Percentiles rank a stretch among this genome's conserved stretches.
Conservation (phyloP, 2,329 filamentous ascomycete species). For the Exserohilum rostratum region DNA sequence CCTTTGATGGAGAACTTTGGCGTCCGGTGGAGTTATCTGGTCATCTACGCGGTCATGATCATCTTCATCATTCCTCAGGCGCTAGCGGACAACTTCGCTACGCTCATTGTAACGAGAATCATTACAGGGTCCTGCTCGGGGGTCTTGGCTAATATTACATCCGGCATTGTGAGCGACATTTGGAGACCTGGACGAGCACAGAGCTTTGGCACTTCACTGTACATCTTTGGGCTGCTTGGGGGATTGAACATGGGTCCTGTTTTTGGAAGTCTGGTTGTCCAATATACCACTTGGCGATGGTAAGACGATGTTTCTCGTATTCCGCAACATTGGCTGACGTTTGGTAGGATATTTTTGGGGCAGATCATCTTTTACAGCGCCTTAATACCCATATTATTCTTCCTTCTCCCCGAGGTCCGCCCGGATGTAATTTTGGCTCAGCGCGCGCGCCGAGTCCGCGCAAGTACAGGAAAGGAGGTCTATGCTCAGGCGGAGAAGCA, state of each 20-base stretch:
- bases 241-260: slow-evolving; percentile 55
- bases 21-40: slow-evolving; percentile 53
- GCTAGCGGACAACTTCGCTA: slow-evolving; percentile 54
- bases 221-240: slow-evolving; percentile 52
- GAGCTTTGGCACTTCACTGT: slow-evolving; percentile 53
- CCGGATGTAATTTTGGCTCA: slow-evolving; percentile 53
- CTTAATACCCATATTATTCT: slow-evolving; percentile 50
- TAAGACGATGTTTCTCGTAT: slow-evolving; percentile 23
- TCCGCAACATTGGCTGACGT: slow-evolving; percentile 12
- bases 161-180: slow-evolving; percentile 44
- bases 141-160: slow-evolving; percentile 50
- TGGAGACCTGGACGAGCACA: slow-evolving; percentile 49
- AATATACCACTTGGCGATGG: slow-evolving; percentile 52
- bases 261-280: slow-evolving; percentile 49
- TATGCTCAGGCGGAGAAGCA: slow-evolving; percentile 47
- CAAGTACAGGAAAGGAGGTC: slow-evolving; percentile 27
- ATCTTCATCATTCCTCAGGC: slow-evolving; percentile 52
- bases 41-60: slow-evolving; percentile 50
- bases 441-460: slow-evolving; percentile 44
- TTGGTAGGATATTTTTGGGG: slow-evolving; percentile 52
- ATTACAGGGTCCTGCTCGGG: slow-evolving; percentile 54
- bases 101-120: slow-evolving; percentile 52
- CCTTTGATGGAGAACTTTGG: slow-evolving; percentile 55
- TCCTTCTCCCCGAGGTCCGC: slow-evolving; percentile 56
- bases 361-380: slow-evolving; percentile 54